Base-by-base conservation (phyloP, 2,329 filamentous ascomycete genomes). In the Colletotrichum sublineola region DNA sequence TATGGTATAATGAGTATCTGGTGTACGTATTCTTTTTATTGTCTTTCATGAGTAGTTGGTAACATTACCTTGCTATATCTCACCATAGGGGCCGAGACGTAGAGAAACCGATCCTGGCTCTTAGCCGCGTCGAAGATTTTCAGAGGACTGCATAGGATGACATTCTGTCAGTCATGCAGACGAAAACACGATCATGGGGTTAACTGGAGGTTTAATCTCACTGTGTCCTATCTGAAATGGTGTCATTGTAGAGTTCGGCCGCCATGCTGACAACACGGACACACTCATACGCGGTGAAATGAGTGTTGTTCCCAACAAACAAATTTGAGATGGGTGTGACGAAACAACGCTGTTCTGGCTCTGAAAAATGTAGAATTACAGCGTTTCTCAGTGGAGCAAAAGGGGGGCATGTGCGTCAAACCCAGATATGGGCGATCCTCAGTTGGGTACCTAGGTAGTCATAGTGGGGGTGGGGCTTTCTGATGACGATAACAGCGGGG, bases 41-140 rank as follows among this genome's bases (percentile, higher is more conserved):
- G 7, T 44, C 42, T 44, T 36, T 29, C 12, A 38, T 24, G 56
- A 50, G 38, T 31, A 20, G 33, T 36, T 14, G 24, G 15, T 55
- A 5, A 29, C 18, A 18, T 73, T 79, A 82, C 86, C 81, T 90
- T 90, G 80, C 88, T 88, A 78, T 90, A 92, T 73, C 90, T 85
- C 67, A 92, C 90, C 90, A 92, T 92, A n/a, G 90, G 90, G 18
- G 90, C 90, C 57, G 86, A 89, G 29, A 90, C 86, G 76, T 88
- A 88, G 8, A 92, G 75, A 57, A 90, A 87, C 71, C 86, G 84
- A 44, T 85, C 83, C 74, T 89, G 82, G 58, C 81, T 81, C 77
- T 84, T 86, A 6, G 87, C 86, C 53, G 85, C 78, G 75, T 90
- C 86, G 75, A 92, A 91, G 62, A 92, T 83, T 75, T 87, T 88